Base-by-base conservation (phyloP, 2,329 filamentous ascomycete species). In the Meredithiella fracta region DNA sequence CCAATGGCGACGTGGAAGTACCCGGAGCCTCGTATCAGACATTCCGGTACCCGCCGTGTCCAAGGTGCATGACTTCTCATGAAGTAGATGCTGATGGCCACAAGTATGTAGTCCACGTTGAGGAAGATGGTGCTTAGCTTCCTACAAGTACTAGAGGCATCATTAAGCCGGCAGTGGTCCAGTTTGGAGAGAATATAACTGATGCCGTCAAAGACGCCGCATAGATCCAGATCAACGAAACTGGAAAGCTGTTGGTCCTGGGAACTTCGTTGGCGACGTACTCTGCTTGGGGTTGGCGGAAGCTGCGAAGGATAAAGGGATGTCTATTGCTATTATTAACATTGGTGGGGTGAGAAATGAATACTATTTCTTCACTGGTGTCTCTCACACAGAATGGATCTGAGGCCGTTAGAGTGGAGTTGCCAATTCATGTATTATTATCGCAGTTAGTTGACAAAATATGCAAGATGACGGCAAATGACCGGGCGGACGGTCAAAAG, bases 231-330 rank as follows among this genome's bases (percentile, higher is more conserved):
- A 80, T 97, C 52, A 86, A 96, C 63, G 75, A 76, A 26, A 85
- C 88, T 1, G 81, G 80, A 4, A 79, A 80, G 58, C 68, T 97
- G 37, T 72, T 97, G 22, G 77, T 97, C 7, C 67, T 97, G 15
- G 92, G 90, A 3, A 96, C 87, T 37, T 95, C 87, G 59, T 75
- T 97, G 51, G 92, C 92, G 4, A 97, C 92, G 0, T 97, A 94
- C 67, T 95, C 89, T 9, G 92, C 92, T 0, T 98, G 89, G 89
- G 91, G 58, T 68, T 98, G 55, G 88, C 85, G 1, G 91, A 89
- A 70, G 74, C 83, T 58, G 92, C 91, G 29, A 83, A 85, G 62
- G 86, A 92, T 62, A 77, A 82, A 60, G 82, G 82, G 0, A 91
- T 94, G 79, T 83, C 88, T 15, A 85, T 97, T 65, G 90, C 83